Percentiles rank a stretch among this genome's conserved stretches.
These are phyloP conservation scores for Macroventuria anomochaeta DNA, from an alignment of 2,329 filamentous ascomycete genomes.

Conservation along the genomic window DNA sequence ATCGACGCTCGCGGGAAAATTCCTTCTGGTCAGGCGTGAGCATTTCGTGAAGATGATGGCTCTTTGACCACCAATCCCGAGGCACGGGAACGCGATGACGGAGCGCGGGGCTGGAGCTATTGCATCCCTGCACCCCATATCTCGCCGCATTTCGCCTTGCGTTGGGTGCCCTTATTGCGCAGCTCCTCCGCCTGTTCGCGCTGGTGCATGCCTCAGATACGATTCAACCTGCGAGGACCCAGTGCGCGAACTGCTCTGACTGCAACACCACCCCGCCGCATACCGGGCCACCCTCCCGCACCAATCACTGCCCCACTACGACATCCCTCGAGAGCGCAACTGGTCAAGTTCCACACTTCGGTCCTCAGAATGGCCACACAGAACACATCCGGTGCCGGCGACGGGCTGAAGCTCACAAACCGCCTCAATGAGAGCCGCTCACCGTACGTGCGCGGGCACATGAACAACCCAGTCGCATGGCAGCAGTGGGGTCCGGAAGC, in stretches of 20 bases:
- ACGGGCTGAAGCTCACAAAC: constrained; percentile 57
- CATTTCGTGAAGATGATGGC: constrained; percentile 5
- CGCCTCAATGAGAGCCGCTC: constrained; percentile 67
- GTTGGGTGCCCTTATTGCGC: constrained; percentile 3
- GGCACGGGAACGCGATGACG: constrained; percentile 8
- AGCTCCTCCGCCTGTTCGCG: constrained; percentile 11
- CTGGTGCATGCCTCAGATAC: constrained; percentile 39
- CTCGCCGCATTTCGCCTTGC: constrained; percentile 17
- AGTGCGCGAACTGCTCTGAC: constrained; percentile 26
- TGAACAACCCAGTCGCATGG: constrained; percentile 86
- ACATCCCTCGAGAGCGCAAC: constrained; percentile 25
- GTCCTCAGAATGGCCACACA: constrained; percentile 42
- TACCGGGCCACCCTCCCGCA: constrained; percentile 2
- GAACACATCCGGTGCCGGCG: constrained; percentile 25
- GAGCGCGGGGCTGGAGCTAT: constrained; percentile 15
- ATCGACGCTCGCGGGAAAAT: constrained; percentile 9
- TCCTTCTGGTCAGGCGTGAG: constrained; percentile 9
- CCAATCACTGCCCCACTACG: constrained; percentile 20
- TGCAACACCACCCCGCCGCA: constrained; percentile 13
- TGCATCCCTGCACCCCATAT: constrained; percentile 12
- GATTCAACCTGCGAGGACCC: constrained; percentile 37
- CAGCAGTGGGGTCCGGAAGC: constrained; percentile 84
- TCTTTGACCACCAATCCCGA: constrained; percentile 10
- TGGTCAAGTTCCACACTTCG: constrained; percentile 35
- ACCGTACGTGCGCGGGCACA: constrained; percentile 75